Evolutionary conservation across 2,329 filamentous ascomycete genomes (phyloP).

Genomic region (Penicillium carneum): DNA sequence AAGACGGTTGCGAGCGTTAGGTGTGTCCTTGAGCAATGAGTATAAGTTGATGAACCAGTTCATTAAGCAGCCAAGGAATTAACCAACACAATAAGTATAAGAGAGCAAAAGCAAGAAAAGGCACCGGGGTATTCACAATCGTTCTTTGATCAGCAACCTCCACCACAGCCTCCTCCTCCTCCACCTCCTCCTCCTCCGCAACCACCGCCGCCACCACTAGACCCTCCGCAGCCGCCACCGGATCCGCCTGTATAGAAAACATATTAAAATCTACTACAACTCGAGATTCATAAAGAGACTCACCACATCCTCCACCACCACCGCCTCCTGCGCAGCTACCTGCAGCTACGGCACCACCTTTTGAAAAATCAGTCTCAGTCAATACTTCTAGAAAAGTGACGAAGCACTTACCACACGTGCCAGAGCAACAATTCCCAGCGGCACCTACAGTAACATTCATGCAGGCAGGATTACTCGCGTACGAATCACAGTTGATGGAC

Average conservation of each 20-base stretch:
- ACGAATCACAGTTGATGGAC: conserved; percentile 51
- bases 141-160: conserved; percentile 2
- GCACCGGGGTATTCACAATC: neutral
- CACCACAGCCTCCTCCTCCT: conserved; percentile 8
- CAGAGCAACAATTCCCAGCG: conserved; percentile 58
- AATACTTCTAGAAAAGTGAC: neutral
- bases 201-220: conserved; percentile 1
- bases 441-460: conserved; percentile 51
- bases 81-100: neutral
- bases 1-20: no score
- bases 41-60: neutral
- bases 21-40: neutral
- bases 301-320: conserved; percentile 30
- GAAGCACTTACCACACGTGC: conserved; percentile 49
- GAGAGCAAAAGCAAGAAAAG: neutral
- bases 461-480: conserved; percentile 56
- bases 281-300: neutral
- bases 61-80: neutral
- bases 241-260: conserved; percentile 4
- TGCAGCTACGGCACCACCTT: conserved; percentile 27
- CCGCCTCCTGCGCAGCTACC: conserved; percentile 38
- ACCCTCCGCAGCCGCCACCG: conserved; percentile 22
- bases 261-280: conserved; percentile 1
- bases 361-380: conserved; percentile 1
- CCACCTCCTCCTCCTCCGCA: conserved; percentile 8